A percentile compares a stretch with the other conserved stretches of the same genome.
Evolutionary conservation across 352 stramenopile species (phyloP).

Genomic region (Phytophthora macrochlamydospora): DNA sequence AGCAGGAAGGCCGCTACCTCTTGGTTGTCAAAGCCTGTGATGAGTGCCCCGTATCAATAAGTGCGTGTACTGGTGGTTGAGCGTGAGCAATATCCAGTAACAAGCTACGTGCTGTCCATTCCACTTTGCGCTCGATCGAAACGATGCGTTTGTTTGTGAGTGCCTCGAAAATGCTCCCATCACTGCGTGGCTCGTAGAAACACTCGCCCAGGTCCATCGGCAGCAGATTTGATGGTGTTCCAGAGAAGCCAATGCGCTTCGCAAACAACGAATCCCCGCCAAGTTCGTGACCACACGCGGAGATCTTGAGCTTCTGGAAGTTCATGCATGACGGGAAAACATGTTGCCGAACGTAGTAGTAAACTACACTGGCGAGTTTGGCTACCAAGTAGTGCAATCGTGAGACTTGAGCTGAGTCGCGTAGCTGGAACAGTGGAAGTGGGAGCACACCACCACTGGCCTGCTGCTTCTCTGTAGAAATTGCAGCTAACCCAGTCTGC

Average conservation of each 20-base stretch:
- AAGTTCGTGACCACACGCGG: slow-evolving; percentile 98
- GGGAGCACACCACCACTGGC: slow-evolving; percentile 79
- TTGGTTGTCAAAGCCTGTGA: slow-evolving; percentile 91
- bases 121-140: slow-evolving; percentile 82
- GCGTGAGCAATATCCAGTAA: slow-evolving; percentile 79
- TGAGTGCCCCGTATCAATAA: slow-evolving; percentile 93
- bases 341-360: slow-evolving; percentile 98
- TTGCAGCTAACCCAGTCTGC: slow-evolving; percentile 40
- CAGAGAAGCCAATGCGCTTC: slow-evolving; percentile 98
- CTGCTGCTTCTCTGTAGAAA: slow-evolving; percentile 33
- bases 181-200: slow-evolving; percentile 97
- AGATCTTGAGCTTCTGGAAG: slow-evolving; percentile 99
- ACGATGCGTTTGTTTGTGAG: slow-evolving; percentile 95
- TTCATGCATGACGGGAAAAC: slow-evolving; percentile 99
- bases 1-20: slow-evolving; percentile 88
- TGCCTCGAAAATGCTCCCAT: slow-evolving; percentile 98
- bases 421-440: slow-evolving; percentile 97
- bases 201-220: slow-evolving; percentile 98
- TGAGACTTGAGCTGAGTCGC: slow-evolving; percentile 95
- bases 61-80: slow-evolving; percentile 78
- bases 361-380: slow-evolving; percentile 94
- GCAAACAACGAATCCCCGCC: slow-evolving; percentile 98
- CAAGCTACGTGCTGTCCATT: slow-evolving; percentile 80
- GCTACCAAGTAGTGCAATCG: slow-evolving; percentile 94
- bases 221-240: slow-evolving; percentile 98